Percentiles rank a stretch among this genome's conserved stretches.
These are phyloP conservation scores for Staphylotrichum longicolle DNA, from an alignment of 495 filamentous ascomycete genomes.

Conservation along the genomic window DNA sequence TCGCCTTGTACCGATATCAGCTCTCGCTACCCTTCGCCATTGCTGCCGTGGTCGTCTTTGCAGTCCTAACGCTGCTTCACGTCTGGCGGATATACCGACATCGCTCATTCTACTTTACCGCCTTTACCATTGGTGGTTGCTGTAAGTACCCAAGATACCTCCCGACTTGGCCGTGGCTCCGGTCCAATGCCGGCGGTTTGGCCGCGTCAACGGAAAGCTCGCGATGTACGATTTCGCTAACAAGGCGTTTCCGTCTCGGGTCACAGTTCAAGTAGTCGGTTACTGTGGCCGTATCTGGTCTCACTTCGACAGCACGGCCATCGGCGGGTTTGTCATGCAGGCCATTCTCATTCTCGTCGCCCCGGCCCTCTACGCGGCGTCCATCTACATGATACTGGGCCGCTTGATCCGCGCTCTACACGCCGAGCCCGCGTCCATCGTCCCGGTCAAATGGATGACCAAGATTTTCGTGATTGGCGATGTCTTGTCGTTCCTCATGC, in stretches of 20 bases:
- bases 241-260: neutral
- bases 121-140: constrained; percentile 3
- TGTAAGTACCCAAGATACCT: constrained; percentile 9
- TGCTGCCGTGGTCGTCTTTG: neutral
- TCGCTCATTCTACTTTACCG: constrained; percentile 7
- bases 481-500: constrained; percentile 42
- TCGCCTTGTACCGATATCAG: constrained; percentile 4
- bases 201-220: too few species aligned
- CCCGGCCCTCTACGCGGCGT: constrained; percentile 45
- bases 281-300: constrained; percentile 1
- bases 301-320: neutral
- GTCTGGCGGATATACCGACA: constrained; percentile 3
- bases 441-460: constrained; percentile 48
- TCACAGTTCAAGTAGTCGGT: constrained; percentile 1
- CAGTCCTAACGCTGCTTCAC: constrained; percentile 5
- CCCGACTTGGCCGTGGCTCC: neutral
- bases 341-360: constrained; percentile 40
- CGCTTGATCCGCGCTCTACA: constrained; percentile 43
- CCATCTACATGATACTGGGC: constrained; percentile 56
- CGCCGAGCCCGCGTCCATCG: constrained; percentile 37
- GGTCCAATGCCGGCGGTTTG: neutral
- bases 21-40: constrained; percentile 3
- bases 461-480: constrained; percentile 48
- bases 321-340: constrained; percentile 20
- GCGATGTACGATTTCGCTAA: too few species aligned